phyloP scores from a whole-genome alignment of 108 stramenopile genomes.

The Nitzschia sp. region DNA sequence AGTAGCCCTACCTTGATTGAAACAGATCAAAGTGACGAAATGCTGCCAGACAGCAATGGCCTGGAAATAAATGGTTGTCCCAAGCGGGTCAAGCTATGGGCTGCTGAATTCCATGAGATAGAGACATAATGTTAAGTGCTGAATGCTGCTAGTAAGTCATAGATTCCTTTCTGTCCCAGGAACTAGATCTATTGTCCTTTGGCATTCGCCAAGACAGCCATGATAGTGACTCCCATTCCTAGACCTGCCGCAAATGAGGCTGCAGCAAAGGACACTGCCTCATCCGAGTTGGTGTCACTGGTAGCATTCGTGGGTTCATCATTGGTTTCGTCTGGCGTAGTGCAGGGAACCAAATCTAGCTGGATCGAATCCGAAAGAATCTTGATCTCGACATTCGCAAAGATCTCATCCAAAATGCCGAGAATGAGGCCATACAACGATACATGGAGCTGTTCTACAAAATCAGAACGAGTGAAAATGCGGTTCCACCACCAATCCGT shows the following conservation, averaged over 20 bases:
- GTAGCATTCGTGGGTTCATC: background rate
- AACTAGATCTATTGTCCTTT: background rate
- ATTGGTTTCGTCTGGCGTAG: background rate
- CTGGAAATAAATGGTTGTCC: too few relatives aligned
- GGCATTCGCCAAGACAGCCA: constrained; percentile 23
- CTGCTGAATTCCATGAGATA: too few relatives aligned
- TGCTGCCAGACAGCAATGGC: too few relatives aligned
- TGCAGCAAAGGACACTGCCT: background rate
- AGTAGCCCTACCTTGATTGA: too few relatives aligned
- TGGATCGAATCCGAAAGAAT: constrained; percentile 10
- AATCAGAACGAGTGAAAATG: constrained; percentile 9
- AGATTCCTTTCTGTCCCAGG: too few relatives aligned
- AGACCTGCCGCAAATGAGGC: constrained; percentile 28
- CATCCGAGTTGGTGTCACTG: background rate
- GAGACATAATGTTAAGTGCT: too few relatives aligned
- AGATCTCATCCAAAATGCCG: constrained; percentile 34
- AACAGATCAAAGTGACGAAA: too few relatives aligned
- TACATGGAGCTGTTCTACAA: constrained; percentile 31
- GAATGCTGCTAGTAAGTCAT: too few relatives aligned
- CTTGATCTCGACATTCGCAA: constrained; percentile 6
- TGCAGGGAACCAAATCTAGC: constrained; percentile 1
- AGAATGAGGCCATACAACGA: constrained; percentile 38
- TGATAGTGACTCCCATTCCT: constrained; percentile 22
- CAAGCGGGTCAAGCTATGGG: too few relatives aligned
- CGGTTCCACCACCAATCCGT: constrained; percentile 3